Percentiles rank a stretch among this genome's conserved stretches.
Evolutionary conservation across 2,329 filamentous ascomycete species (phyloP).

Genomic region (Colletotrichum musicola): DNA sequence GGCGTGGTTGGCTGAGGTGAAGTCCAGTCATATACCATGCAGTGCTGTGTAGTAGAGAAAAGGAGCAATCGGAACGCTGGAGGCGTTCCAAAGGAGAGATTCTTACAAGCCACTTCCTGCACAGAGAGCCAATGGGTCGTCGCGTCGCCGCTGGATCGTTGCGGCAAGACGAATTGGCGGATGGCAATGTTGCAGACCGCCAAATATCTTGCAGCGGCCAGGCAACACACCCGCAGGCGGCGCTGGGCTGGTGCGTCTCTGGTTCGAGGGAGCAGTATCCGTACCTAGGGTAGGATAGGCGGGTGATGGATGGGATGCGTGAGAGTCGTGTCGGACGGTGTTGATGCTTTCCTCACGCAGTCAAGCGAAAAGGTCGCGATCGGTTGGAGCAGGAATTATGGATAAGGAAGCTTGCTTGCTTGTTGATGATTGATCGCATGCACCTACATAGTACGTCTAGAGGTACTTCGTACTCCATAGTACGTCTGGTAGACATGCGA

Average conservation of each 20-base stretch:
- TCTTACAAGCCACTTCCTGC: conserved; percentile 36
- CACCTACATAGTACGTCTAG: background rate
- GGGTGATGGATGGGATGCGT: too few relatives aligned
- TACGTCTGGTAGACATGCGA: conserved; percentile 3
- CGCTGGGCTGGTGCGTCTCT: background rate
- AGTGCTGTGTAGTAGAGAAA: background rate
- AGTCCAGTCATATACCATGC: conserved; percentile 4
- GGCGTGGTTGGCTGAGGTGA: conserved; percentile 10
- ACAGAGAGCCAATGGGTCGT: conserved; percentile 30
- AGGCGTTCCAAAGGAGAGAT: conserved; percentile 9
- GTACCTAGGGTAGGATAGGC: too few relatives aligned
- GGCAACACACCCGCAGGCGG: conserved; percentile 16
- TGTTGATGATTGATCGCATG: conserved; percentile 18
- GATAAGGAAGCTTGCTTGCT: conserved; percentile 4
- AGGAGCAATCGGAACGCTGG: conserved; percentile 29
- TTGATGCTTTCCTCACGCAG: too few relatives aligned
- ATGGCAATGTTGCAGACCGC: conserved; percentile 36
- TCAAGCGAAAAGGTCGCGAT: conserved; percentile 7
- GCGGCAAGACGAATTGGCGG: conserved; percentile 26
- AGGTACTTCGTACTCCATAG: too few relatives aligned
- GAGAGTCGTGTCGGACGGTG: too few relatives aligned
- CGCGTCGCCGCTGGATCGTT: conserved; percentile 31
- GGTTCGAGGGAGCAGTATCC: background rate
- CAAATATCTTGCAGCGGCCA: conserved; percentile 35
- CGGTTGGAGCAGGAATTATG: conserved; percentile 24